phyloP scores from a whole-genome alignment of 257 asterid genomes.

The Solanum acaule region DNA sequence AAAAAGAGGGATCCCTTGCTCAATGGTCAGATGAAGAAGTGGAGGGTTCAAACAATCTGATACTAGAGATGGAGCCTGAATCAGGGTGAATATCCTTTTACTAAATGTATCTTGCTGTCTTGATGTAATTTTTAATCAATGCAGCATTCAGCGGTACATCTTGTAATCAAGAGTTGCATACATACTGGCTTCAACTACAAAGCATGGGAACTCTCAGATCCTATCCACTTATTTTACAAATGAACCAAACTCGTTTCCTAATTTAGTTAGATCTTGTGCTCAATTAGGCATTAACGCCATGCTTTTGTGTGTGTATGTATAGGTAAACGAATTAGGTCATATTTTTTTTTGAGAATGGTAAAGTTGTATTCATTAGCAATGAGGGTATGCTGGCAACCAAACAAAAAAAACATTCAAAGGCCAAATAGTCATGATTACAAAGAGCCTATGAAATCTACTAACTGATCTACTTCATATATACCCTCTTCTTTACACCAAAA shows the following conservation, averaged over 20 bases:
- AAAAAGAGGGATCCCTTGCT: background rate
- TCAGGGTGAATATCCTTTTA: background rate
- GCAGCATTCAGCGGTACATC: background rate
- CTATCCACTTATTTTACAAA: background rate
- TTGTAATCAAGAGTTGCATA: background rate
- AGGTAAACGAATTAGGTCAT: background rate
- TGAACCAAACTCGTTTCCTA: background rate
- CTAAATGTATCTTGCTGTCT: background rate
- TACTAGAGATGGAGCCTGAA: background rate
- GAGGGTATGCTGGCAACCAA: too few species aligned
- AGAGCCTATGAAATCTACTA: too few species aligned
- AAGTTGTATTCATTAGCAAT: too few species aligned
- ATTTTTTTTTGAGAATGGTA: too few species aligned
- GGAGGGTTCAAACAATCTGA: background rate
- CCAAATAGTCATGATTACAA: too few species aligned
- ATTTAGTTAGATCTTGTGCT: background rate
- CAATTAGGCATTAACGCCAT: background rate
- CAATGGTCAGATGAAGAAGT: background rate
- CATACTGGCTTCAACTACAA: background rate
- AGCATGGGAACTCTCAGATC: background rate
- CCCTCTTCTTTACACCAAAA: too few species aligned
- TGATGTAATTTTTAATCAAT: background rate
- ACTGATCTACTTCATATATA: too few species aligned
- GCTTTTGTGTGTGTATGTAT: background rate
- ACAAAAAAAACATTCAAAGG: too few species aligned